Base-by-base conservation (phyloP, 192 early-diverging fungal species). In the Podochytrium sp. region DNA sequence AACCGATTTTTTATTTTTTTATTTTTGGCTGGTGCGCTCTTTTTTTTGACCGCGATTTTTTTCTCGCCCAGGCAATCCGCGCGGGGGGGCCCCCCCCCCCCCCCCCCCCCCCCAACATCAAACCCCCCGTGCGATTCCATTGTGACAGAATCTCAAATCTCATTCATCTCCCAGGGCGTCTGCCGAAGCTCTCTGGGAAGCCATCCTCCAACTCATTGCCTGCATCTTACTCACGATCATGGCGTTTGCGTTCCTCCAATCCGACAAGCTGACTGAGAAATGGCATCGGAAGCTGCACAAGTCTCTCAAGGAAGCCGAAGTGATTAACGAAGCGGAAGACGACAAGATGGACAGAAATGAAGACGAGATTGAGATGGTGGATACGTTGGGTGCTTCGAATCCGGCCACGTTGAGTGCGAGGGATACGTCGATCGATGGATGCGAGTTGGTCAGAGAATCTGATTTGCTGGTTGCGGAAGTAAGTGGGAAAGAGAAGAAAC, bases 161-260 rank as follows among this genome's bases (percentile, higher is more conserved):
- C n/a, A n/a, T n/a, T n/a, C n/a, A n/a, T n/a, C n/a, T n/a, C n/a
- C 5, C 34, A 72, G 71, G 71, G 16, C 73, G 2, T 33, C 33
- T 5, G 60, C 66, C 71, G 94, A 96, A 65, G 65, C 84, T 61
- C 70, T 95, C 23, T 95, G 91, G 91, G 94, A 97, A 83, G 96
- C 91, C 56, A 82, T 87, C 16, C 92, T 98, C 59, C 84, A 83
- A 12, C 80, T 95, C 41, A 84, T 98, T 61, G 94, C 95, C 30
- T 78, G 78, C 0, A 18, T 95, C 30, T 80, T 96, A 80, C 91
- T 96, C 63, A 91, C 91, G 1, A 51, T 83, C n/a, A 95, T 95
- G 92, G 89, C 39, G 7, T 65, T 65, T 47, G 63, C 41, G 12
- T 65, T 65, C 38, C 42, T 65, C 16, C 77, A 85, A 29, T 86